Conservation (phyloP, 73 alveolate genomes). For the Breviolum minutum region DNA sequence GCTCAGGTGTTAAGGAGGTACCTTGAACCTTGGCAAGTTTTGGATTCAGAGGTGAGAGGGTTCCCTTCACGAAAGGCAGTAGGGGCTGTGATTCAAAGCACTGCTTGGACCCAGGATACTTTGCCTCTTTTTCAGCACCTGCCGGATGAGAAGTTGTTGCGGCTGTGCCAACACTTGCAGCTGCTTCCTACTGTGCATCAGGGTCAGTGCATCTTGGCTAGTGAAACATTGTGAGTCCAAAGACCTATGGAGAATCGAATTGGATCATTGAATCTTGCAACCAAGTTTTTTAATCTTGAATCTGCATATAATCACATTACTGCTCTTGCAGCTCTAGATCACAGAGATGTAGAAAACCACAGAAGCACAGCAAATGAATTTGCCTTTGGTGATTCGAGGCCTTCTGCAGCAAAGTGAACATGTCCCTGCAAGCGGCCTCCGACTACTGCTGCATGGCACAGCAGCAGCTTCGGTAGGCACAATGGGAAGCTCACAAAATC, state of each 20-base stretch:
- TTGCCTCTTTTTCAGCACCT: conserved; percentile 22
- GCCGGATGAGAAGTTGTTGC: conserved; percentile 4
- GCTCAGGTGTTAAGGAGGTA: neutral
- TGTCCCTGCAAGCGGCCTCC: neutral
- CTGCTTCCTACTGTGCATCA: neutral
- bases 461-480: conserved; percentile 12
- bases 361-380: neutral
- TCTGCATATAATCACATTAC: neutral
- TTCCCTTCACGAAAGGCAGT: neutral
- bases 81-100: neutral
- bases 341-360: neutral
- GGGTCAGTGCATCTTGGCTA: conserved; percentile 42
- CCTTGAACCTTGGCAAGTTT: neutral
- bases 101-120: conserved; percentile 1
- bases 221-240: neutral
- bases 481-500: neutral
- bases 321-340: neutral
- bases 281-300: neutral
- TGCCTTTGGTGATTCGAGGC: neutral
- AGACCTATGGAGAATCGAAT: neutral
- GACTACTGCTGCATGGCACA: conserved; percentile 24
- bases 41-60: neutral
- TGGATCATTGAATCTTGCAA: neutral
- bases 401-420: neutral
- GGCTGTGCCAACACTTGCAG: conserved; percentile 55